These are phyloP conservation scores for Rhodotorula toruloides DNA, from an alignment of 768 basidiomycete species.

Conservation along the genomic window DNA sequence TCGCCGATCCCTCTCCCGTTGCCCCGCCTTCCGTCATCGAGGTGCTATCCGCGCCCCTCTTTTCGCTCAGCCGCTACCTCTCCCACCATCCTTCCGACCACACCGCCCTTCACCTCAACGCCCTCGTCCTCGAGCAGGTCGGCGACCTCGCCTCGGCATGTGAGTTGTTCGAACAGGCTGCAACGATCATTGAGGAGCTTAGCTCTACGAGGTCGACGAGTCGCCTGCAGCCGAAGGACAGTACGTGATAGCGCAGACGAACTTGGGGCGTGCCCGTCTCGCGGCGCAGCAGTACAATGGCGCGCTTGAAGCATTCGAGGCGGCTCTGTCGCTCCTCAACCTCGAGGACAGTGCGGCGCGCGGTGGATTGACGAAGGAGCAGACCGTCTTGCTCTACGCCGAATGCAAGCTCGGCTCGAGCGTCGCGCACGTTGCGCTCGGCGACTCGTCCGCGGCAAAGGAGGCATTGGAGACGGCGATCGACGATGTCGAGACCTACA, in stretches of 20 bases:
- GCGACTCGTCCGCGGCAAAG: constrained; percentile 61
- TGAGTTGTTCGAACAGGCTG: constrained; percentile 58
- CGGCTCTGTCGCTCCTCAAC: constrained; percentile 61
- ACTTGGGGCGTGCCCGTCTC: constrained; percentile 73
- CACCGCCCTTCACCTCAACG: constrained; percentile 73
- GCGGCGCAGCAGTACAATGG: constrained; percentile 57
- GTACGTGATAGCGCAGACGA: constrained; percentile 75
- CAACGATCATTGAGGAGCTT: constrained; percentile 70
- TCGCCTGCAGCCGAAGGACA: constrained; percentile 68
- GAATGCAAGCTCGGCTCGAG: constrained; percentile 59
- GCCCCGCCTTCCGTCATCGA: constrained; percentile 45
- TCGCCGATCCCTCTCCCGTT: constrained; percentile 9
- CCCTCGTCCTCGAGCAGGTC: constrained; percentile 76
- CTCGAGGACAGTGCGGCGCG: constrained; percentile 47
- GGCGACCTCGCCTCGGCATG: constrained; percentile 63
- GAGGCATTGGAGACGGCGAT: constrained; percentile 64
- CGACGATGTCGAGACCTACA: constrained; percentile 47
- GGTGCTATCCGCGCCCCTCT: constrained; percentile 68
- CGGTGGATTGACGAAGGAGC: constrained; percentile 14
- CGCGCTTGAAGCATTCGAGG: constrained; percentile 66
- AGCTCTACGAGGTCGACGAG: constrained; percentile 83
- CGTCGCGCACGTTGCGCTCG: constrained; percentile 63
- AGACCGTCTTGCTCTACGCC: constrained; percentile 37
- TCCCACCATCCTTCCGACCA: constrained; percentile 64
- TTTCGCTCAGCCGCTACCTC: constrained; percentile 70